Percentiles rank a stretch among this genome's conserved stretches.
phyloP scores from a whole-genome alignment of 441 rosid species.

The Capsella rubella region DNA sequence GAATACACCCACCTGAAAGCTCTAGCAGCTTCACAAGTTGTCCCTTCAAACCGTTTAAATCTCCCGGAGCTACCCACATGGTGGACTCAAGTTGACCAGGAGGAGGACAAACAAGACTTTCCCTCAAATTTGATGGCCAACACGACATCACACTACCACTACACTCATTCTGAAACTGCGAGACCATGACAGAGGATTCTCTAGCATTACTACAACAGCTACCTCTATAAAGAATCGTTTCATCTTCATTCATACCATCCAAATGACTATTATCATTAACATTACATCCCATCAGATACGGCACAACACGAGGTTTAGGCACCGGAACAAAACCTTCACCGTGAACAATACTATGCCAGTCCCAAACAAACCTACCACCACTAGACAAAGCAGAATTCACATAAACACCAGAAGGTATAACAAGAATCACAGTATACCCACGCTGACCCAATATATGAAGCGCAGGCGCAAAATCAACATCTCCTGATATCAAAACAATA shows the following conservation, averaged over 20 bases:
- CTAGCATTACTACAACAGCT: conserved; percentile 61
- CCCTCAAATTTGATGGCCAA: conserved; percentile 63
- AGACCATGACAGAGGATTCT: conserved; percentile 54
- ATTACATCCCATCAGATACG: conserved; percentile 60
- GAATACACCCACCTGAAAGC: conserved; percentile 85
- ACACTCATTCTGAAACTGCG: conserved; percentile 65
- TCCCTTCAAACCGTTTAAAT: conserved; percentile 75
- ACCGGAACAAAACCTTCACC: conserved; percentile 93
- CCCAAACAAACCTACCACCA: conserved; percentile 97
- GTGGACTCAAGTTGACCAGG: conserved; percentile 66
- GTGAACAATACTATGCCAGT: conserved; percentile 96
- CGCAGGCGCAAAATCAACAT: conserved; percentile 95
- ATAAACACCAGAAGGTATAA: conserved; percentile 82
- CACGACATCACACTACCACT: conserved; percentile 44
- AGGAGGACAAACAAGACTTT: conserved; percentile 51
- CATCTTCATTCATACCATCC: conserved; percentile 74
- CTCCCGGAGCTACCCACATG: conserved; percentile 96
- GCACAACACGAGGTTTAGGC: conserved; percentile 51
- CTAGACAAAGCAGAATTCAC: conserved; percentile 88
- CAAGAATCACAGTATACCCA: conserved; percentile 83
- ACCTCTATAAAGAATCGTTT: conserved; percentile 75
- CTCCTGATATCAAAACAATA: conserved; percentile 91
- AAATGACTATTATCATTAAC: conserved; percentile 46
- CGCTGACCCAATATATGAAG: conserved; percentile 95
- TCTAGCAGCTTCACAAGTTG: conserved; percentile 85